These are phyloP conservation scores for Gentiana macrophylla DNA, from an alignment of 257 asterid species.

Conservation along the genomic window DNA sequence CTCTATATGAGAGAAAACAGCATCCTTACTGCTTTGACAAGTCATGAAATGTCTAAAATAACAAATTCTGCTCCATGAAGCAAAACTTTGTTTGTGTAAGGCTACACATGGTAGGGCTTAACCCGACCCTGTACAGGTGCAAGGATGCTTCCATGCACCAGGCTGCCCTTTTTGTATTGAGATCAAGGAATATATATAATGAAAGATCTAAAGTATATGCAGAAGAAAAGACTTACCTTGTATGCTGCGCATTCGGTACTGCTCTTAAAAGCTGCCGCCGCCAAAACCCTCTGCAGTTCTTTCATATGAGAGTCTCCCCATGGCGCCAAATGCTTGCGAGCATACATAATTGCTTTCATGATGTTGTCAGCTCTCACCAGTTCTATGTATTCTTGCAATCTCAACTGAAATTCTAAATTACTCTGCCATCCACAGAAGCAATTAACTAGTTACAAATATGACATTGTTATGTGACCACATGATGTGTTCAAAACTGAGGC, in stretches of 20 bases:
- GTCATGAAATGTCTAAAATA: too few species aligned
- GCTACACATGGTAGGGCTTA: too few species aligned
- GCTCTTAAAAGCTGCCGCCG: conserved; percentile 86
- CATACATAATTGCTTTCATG: conserved; percentile 76
- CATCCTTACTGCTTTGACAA: too few species aligned
- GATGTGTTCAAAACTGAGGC: too few species aligned
- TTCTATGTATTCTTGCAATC: conserved; percentile 93
- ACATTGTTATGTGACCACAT: too few species aligned
- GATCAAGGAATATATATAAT: neutral
- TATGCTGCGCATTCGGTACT: conserved; percentile 69
- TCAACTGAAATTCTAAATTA: conserved; percentile 91
- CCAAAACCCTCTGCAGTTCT: conserved; percentile 89
- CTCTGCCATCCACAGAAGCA: conserved; percentile 50
- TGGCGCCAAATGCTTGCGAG: conserved; percentile 80
- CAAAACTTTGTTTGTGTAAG: too few species aligned
- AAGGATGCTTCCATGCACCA: too few species aligned
- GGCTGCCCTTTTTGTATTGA: neutral
- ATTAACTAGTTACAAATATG: neutral
- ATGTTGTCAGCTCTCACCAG: conserved; percentile 66
- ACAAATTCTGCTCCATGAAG: too few species aligned
- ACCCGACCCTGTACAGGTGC: too few species aligned
- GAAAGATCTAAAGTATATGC: neutral
- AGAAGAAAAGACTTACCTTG: conserved; percentile 40
- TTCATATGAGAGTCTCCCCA: conserved; percentile 95
- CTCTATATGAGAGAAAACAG: too few species aligned